phyloP scores from a whole-genome alignment of 176 grass and related monocot genomes.

The Avena sativa region DNA sequence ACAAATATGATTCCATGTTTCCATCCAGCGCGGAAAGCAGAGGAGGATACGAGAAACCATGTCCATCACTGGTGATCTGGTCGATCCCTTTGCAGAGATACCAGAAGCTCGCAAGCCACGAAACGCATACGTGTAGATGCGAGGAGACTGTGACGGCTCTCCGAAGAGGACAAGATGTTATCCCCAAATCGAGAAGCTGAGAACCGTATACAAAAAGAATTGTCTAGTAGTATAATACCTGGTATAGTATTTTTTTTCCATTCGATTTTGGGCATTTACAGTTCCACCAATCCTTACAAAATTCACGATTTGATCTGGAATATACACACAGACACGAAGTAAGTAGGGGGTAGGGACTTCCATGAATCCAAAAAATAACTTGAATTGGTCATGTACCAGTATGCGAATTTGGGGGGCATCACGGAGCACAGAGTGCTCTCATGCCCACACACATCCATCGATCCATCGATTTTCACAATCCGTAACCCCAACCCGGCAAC shows the following conservation, averaged over 20 bases:
- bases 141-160: not conserved
- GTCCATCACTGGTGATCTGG: not conserved
- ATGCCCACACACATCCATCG: not conserved
- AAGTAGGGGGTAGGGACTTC: slow-evolving; percentile 20
- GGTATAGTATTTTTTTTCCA: not conserved
- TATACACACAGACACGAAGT: not conserved
- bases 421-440: slow-evolving; percentile 42
- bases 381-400: not conserved
- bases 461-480: not conserved
- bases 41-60: not conserved
- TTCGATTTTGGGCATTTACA: slow-evolving; percentile 10
- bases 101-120: not conserved
- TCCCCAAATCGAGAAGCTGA: not conserved
- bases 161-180: slow-evolving; percentile 12
- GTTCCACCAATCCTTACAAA: slow-evolving; percentile 23
- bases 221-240: not conserved
- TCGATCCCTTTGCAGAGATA: not conserved
- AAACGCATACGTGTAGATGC: not conserved
- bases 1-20: slow-evolving; percentile 30
- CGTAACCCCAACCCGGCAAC: slow-evolving; percentile 24
- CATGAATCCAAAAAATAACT: slow-evolving; percentile 9
- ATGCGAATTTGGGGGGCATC: slow-evolving; percentile 12
- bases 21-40: not conserved
- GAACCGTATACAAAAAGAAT: not conserved
- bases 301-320: slow-evolving; percentile 21